These are phyloP conservation scores for Podosphaera leucotricha DNA, from an alignment of 2,329 filamentous ascomycete species.

Conservation along the genomic window DNA sequence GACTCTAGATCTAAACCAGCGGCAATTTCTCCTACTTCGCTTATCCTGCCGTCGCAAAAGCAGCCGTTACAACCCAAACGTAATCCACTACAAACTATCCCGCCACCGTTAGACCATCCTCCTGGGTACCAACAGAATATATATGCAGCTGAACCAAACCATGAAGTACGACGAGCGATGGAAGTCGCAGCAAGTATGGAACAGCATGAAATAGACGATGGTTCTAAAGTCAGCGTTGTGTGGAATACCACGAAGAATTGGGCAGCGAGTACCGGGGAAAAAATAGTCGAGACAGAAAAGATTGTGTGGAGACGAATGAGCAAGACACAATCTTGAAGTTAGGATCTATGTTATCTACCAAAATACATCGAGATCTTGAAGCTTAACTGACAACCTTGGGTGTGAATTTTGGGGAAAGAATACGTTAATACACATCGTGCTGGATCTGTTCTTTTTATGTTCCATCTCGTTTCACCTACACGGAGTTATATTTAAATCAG, in stretches of 20 bases:
- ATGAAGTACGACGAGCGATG: conserved; percentile 19
- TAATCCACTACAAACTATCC: conserved; percentile 26
- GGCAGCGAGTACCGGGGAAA: conserved; percentile 31
- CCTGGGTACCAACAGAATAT: conserved; percentile 32
- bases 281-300: conserved; percentile 31
- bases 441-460: no score
- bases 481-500: no score
- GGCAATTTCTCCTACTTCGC: conserved; percentile 13
- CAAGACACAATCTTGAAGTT: conserved; percentile 15
- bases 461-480: no score
- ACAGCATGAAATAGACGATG: conserved; percentile 13
- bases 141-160: conserved; percentile 27
- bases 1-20: conserved; percentile 12
- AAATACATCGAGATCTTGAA: no score
- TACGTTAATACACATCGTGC: no score
- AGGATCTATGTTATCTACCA: no score
- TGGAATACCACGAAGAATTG: conserved; percentile 34
- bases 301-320: conserved; percentile 42
- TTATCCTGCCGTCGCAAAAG: neutral
- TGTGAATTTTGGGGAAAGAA: no score
- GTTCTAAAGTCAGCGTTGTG: conserved; percentile 18
- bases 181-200: conserved; percentile 5
- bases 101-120: conserved; percentile 20
- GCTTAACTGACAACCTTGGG: no score
- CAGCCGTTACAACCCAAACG: conserved; percentile 12